A percentile compares a stretch with the other conserved stretches of the same genome.
These are phyloP conservation scores for Gentiana straminea DNA, from an alignment of 257 asterid genomes.

Conservation along the genomic window DNA sequence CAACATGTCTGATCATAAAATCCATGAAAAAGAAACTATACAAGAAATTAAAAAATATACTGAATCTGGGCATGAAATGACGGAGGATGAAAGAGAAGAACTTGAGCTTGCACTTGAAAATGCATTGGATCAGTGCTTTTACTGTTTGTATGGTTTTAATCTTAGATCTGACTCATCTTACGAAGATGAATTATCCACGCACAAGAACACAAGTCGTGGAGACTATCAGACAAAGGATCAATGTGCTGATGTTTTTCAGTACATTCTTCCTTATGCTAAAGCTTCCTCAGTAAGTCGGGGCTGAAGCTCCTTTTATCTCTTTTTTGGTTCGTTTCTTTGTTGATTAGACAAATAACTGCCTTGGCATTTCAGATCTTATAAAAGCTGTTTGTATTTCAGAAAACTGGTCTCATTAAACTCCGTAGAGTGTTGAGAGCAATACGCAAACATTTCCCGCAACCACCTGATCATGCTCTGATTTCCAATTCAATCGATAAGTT, in stretches of 20 bases:
- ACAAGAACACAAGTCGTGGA: slow-evolving; percentile 89
- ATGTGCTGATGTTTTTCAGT: slow-evolving; percentile 92
- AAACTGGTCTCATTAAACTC: slow-evolving; percentile 73
- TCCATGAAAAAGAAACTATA: slow-evolving; percentile 17
- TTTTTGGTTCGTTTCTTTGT: slow-evolving; percentile 8
- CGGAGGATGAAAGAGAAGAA: slow-evolving; percentile 82
- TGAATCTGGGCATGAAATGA: slow-evolving; percentile 39
- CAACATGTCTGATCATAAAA: slow-evolving; percentile 24
- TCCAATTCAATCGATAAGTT: slow-evolving; percentile 88
- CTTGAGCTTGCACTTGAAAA: slow-evolving; percentile 78
- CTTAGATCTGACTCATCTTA: slow-evolving; percentile 84
- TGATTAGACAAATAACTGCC: too few species aligned
- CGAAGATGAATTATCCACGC: slow-evolving; percentile 78
- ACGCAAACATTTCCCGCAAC: slow-evolving; percentile 85
- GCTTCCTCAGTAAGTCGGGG: slow-evolving; percentile 78
- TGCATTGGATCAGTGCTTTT: slow-evolving; percentile 92
- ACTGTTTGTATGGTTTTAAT: slow-evolving; percentile 89
- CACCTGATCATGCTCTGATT: slow-evolving; percentile 69
- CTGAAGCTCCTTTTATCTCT: slow-evolving; percentile 5
- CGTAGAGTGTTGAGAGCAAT: slow-evolving; percentile 90
- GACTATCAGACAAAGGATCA: slow-evolving; percentile 98
- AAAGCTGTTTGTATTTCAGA: slow-evolving; percentile 30
- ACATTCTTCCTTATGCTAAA: slow-evolving; percentile 88
- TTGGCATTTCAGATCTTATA: background rate
- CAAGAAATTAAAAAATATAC: slow-evolving; percentile 24